Percentiles rank a stretch among this genome's conserved stretches.
phyloP scores from a whole-genome alignment of 2,329 filamentous ascomycete species.

The Sporothrix humicola region DNA sequence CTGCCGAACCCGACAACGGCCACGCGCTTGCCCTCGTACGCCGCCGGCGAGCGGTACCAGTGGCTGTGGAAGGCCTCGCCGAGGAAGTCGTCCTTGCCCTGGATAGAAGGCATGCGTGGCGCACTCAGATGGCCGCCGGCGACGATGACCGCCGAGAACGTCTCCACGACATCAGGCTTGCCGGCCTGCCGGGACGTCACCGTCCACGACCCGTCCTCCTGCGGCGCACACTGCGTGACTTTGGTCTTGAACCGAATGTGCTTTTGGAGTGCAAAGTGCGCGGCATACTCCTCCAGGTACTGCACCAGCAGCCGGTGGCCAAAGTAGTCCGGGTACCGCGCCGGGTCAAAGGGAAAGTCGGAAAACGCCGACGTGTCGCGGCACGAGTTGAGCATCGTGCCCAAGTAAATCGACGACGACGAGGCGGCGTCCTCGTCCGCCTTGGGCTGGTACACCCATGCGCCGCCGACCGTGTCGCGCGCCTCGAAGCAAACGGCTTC shows the following conservation, averaged over 20 bases:
- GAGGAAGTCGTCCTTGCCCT: conserved; percentile 44
- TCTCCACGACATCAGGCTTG: background rate
- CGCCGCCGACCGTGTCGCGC: conserved; percentile 46
- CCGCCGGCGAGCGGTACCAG: conserved; percentile 45
- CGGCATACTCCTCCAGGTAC: conserved; percentile 48
- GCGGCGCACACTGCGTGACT: conserved; percentile 44
- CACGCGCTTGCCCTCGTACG: conserved; percentile 47
- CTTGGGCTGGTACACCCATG: conserved; percentile 47
- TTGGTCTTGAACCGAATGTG: conserved; percentile 46
- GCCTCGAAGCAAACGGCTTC: conserved; percentile 47
- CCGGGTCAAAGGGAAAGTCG: conserved; percentile 50
- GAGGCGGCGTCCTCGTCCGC: conserved; percentile 37
- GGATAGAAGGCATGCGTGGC: conserved; percentile 41
- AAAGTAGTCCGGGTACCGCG: conserved; percentile 48
- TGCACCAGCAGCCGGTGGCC: conserved; percentile 45
- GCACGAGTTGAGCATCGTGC: conserved; percentile 47
- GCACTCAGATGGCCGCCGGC: conserved; percentile 45
- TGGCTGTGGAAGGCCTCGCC: conserved; percentile 49
- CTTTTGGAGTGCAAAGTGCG: conserved; percentile 45
- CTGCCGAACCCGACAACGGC: conserved; percentile 48
- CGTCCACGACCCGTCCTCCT: conserved; percentile 42
- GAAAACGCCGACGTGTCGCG: conserved; percentile 48
- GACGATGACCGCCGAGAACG: conserved; percentile 47
- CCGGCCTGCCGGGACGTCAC: conserved; percentile 38
- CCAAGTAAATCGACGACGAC: conserved; percentile 45